phyloP scores from a whole-genome alignment of 192 early-diverging fungal genomes.

The Backusella morwellensis region DNA sequence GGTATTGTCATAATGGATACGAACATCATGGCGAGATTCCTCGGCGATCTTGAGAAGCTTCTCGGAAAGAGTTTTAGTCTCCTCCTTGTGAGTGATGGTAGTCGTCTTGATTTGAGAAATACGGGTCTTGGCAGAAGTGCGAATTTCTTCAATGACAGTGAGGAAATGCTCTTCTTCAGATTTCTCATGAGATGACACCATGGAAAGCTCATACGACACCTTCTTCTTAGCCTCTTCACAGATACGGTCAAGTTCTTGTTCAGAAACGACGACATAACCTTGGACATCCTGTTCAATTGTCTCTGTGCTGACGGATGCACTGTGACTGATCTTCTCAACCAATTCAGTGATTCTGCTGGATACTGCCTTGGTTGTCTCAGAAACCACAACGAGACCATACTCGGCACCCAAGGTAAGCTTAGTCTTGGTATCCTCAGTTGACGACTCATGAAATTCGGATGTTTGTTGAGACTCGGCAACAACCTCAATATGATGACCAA shows the following conservation, averaged over 20 bases:
- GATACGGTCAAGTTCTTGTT: neutral
- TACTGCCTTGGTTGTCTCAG: conserved; percentile 11
- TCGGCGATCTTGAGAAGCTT: conserved; percentile 16
- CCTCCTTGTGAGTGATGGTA: neutral
- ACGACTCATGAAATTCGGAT: neutral
- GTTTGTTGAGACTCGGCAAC: conserved; percentile 6
- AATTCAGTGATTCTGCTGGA: neutral
- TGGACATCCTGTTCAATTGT: conserved; percentile 4
- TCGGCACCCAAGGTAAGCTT: conserved; percentile 10
- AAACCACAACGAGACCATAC: conserved; percentile 9
- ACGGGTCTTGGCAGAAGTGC: conserved; percentile 8
- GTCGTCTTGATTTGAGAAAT: conserved; percentile 13
- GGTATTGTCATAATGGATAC: neutral
- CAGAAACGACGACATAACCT: neutral
- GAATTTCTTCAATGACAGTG: neutral
- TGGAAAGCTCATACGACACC: neutral
- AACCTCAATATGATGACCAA: conserved; percentile 14
- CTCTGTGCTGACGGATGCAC: neutral
- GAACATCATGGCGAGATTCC: conserved; percentile 4
- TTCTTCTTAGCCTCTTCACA: conserved; percentile 17
- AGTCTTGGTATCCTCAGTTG: neutral
- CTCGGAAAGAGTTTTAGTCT: neutral
- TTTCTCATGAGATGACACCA: conserved; percentile 10
- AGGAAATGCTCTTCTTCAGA: conserved; percentile 8
- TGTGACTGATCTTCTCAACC: conserved; percentile 2